Evolutionary conservation across 768 basidiomycete species (phyloP).

Genomic region (Mycena chlorophos): DNA sequence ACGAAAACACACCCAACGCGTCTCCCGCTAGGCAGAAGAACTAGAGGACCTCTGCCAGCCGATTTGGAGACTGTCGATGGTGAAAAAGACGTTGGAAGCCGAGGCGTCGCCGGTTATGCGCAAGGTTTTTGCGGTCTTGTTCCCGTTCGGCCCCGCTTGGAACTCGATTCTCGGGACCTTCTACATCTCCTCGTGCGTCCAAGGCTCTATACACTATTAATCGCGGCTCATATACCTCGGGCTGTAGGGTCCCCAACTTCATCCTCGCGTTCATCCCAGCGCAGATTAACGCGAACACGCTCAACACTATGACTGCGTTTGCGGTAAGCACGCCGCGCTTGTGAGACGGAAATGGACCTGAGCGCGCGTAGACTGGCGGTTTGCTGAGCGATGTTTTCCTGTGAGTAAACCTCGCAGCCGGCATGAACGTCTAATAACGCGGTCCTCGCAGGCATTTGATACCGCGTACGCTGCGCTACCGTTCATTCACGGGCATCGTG

Average conservation of each 20-base stretch:
- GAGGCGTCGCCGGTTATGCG: constrained; percentile 75
- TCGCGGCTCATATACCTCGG: too few relatives aligned
- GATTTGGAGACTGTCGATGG: constrained; percentile 43
- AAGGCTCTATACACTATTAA: too few relatives aligned
- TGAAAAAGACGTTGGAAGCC: constrained; percentile 63
- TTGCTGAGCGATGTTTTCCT: constrained; percentile 91
- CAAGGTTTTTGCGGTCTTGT: constrained; percentile 75
- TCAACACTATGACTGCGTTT: constrained; percentile 94
- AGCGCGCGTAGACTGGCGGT: too few relatives aligned
- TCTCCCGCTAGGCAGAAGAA: neutral
- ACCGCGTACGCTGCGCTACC: too few relatives aligned
- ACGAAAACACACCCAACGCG: constrained; percentile 1
- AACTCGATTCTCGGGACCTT: constrained; percentile 90
- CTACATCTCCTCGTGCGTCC: constrained; percentile 96
- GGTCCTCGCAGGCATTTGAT: too few relatives aligned
- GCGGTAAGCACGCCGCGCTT: constrained; percentile 67
- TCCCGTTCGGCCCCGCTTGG: constrained; percentile 89
- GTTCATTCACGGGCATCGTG: too few relatives aligned
- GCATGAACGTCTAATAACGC: too few relatives aligned
- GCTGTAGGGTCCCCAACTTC: constrained; percentile 86
- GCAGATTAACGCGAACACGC: constrained; percentile 77
- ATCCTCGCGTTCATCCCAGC: constrained; percentile 93
- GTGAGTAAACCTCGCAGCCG: too few relatives aligned
- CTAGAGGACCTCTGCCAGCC: constrained; percentile 10
- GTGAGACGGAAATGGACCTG: too few relatives aligned